Evolutionary conservation across 23 red algal species (phyloP).

Genomic region (Gracilariopsis chorda): DNA sequence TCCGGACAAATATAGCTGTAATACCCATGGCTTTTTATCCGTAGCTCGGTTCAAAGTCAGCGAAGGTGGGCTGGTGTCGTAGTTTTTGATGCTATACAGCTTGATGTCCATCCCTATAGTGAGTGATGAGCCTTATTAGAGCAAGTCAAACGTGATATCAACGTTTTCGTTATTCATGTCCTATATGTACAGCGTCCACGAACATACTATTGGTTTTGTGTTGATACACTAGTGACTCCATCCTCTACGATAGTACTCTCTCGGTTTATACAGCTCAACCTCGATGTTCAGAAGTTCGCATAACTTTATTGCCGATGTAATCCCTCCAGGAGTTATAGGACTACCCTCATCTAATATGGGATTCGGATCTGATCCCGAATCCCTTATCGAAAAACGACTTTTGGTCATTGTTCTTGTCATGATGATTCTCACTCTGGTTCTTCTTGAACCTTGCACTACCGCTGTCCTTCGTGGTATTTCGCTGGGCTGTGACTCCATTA

Average conservation of each 20-base stretch:
- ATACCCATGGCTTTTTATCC: not conserved
- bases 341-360: not conserved
- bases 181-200: not conserved
- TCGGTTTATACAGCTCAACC: not conserved
- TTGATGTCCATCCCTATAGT: constrained; percentile 1
- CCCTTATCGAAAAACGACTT: too few relatives aligned
- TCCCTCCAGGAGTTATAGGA: not conserved
- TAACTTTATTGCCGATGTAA: not conserved
- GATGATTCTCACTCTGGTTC: too few relatives aligned
- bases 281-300: not conserved
- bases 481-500: too few relatives aligned
- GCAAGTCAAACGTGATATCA: not conserved
- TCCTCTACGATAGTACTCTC: not conserved
- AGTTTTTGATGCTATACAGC: not conserved
- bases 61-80: not conserved
- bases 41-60: not conserved
- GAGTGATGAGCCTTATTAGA: not conserved
- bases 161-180: not conserved
- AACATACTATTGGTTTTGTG: not conserved
- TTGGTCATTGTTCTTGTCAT: too few relatives aligned
- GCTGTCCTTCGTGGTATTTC: too few relatives aligned
- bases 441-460: too few relatives aligned
- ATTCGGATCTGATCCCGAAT: too few relatives aligned
- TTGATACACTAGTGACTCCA: not conserved
- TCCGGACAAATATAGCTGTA: not conserved